Evolutionary conservation across 495 filamentous ascomycete genomes (phyloP).

Genomic region (Darksidea phi): DNA sequence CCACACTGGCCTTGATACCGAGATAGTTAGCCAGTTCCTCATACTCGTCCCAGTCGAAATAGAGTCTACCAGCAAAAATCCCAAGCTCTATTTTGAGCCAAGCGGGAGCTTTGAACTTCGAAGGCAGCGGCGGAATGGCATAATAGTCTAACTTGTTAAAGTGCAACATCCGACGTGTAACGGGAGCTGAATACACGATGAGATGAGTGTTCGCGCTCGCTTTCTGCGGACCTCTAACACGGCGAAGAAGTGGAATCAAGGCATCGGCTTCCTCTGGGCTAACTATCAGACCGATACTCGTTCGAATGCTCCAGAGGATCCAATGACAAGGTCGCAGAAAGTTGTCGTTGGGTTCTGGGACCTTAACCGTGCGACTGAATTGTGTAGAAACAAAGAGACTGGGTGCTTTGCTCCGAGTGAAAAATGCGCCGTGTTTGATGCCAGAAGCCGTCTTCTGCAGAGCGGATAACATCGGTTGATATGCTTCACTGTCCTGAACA

Average conservation of each 20-base stretch:
- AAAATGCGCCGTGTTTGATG: constrained; percentile 39
- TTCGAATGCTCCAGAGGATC: constrained; percentile 47
- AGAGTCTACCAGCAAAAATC: constrained; percentile 56
- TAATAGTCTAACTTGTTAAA: constrained; percentile 54
- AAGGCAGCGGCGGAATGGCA: constrained; percentile 48
- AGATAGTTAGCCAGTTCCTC: constrained; percentile 35
- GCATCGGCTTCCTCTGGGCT: constrained; percentile 57
- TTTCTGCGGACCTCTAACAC: too few species aligned
- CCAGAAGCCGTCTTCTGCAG: constrained; percentile 43
- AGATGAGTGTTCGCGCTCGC: constrained; percentile 39
- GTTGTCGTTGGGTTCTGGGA: constrained; percentile 39
- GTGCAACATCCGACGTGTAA: constrained; percentile 53
- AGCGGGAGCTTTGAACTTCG: constrained; percentile 40
- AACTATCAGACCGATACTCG: constrained; percentile 49
- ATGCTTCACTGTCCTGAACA: constrained; percentile 29
- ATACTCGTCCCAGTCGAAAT: constrained; percentile 52
- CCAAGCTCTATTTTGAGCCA: constrained; percentile 56
- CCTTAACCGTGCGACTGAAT: constrained; percentile 45
- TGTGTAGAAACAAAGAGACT: constrained; percentile 46
- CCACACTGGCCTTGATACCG: constrained; percentile 2
- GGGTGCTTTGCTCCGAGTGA: constrained; percentile 25
- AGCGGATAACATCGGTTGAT: constrained; percentile 41
- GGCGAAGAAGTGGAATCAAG: constrained; percentile 47
- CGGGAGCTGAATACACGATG: constrained; percentile 53
- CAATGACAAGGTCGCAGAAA: constrained; percentile 52